Evolutionary conservation across 352 stramenopile species (phyloP).

Genomic region (Phytophthora sansomeana): DNA sequence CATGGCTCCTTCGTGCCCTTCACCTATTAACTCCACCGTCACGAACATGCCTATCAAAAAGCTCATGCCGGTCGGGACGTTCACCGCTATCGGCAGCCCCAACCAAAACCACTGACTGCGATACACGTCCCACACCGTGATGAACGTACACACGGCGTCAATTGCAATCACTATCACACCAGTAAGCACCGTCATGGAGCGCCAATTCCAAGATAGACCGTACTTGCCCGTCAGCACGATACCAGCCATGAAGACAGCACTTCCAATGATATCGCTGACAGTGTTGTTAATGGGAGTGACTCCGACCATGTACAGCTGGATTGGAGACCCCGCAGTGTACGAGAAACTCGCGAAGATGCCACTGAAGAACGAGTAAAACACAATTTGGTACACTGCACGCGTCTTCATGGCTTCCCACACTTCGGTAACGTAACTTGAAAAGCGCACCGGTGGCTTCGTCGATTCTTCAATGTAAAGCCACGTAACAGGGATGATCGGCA

Average conservation of each 20-base stretch:
- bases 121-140: conserved; percentile 32
- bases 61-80: conserved; percentile 28
- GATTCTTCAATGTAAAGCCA: conserved; percentile 34
- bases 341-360: conserved; percentile 32
- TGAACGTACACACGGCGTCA: conserved; percentile 15
- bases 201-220: conserved; percentile 33
- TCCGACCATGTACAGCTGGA: conserved; percentile 27
- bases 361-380: conserved; percentile 34
- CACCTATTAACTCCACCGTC: conserved; percentile 38
- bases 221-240: conserved; percentile 28
- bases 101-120: conserved; percentile 36
- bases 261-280: conserved; percentile 23
- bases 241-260: conserved; percentile 15
- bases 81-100: conserved; percentile 27
- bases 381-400: conserved; percentile 37
- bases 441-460: neutral
- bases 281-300: conserved; percentile 26
- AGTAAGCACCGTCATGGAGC: conserved; percentile 23
- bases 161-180: conserved; percentile 10
- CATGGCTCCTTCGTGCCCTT: conserved; percentile 26
- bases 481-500: conserved; percentile 23
- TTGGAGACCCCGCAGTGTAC: conserved; percentile 13
- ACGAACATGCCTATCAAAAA: conserved; percentile 33
- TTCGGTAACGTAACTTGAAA: conserved; percentile 20
- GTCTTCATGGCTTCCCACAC: conserved; percentile 31